Evolutionary conservation across 176 grass and related monocot genomes (phyloP), one percentile per base, ranked within the genome.

Genomic region (Musa itinerans): DNA sequence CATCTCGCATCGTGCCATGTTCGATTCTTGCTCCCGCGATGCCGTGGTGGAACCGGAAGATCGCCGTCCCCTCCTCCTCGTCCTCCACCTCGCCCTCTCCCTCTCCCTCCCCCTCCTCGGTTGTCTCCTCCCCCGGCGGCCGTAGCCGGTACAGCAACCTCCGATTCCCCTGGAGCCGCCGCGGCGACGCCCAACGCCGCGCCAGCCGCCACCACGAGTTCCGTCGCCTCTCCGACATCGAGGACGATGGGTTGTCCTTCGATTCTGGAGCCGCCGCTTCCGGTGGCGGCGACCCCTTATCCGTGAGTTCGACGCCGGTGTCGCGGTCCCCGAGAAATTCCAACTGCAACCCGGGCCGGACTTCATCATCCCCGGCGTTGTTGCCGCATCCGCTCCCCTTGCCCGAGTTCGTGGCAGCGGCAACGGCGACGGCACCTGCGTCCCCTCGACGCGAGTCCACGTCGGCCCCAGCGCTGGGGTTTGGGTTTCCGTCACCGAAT

Each of bases 1-100:
- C 6, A 17, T 62, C 58, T 20, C 17, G 34, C 58, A 1, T 19
- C 62, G 22, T 11, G 22, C 63, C 63, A 65, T 27, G 63, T 65
- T 12, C 63, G 22, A 65, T 23, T 20, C 63, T 65, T 13, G 10
- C 63, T 10, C 10, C 13, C 63, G n/a, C 49, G 80, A 92, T 88
- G 83, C 83, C 71, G 10, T 92, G 86, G 86, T 89, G 89, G 89
- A 26, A 27, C 9, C 63, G 63, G 21, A 92, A 89, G 86, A 86
- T 81, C 83, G 78, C 86, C 78, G 85, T 76, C 63, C 81, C 89
- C 21, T 69, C 80, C 63, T 87, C 87, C 65, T 83, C 79, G 52
- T 81, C 61, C 78, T 43, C 34, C 34, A 6, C 34, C 34, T 43
- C 34, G 34, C 34, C 34, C 34, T 76, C 89, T 53, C 34, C 34